Conservation (phyloP, 768 basidiomycete genomes). For the Leccinellum rugosiceps region DNA sequence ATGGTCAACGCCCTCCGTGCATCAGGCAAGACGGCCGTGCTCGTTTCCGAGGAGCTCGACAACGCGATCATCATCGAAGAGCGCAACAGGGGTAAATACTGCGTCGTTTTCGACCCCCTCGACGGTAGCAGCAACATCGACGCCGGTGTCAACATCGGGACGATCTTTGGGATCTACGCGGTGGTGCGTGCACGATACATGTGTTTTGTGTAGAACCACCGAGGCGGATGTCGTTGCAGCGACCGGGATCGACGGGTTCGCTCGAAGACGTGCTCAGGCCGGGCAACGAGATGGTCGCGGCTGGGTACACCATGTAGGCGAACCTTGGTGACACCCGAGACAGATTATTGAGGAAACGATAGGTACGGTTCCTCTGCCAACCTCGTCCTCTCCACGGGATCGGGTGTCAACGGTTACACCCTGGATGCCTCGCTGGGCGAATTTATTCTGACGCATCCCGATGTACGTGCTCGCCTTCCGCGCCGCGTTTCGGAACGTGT, state of each 20-base stretch:
- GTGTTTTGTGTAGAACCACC: background rate
- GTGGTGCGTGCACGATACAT: slow-evolving; percentile 54
- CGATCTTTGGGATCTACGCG: slow-evolving; percentile 96
- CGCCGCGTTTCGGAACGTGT: background rate
- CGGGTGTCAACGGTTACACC: slow-evolving; percentile 97
- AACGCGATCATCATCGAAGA: slow-evolving; percentile 89
- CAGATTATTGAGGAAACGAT: slow-evolving; percentile 9
- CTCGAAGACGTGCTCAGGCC: slow-evolving; percentile 89
- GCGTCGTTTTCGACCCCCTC: slow-evolving; percentile 97
- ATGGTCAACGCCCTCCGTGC: slow-evolving; percentile 97
- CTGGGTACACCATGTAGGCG: slow-evolving; percentile 91
- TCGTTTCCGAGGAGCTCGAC: slow-evolving; percentile 95
- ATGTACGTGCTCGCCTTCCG: slow-evolving; percentile 47
- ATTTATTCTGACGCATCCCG: slow-evolving; percentile 97
- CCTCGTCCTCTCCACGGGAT: slow-evolving; percentile 90
- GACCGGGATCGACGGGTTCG: slow-evolving; percentile 72
- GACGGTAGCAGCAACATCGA: slow-evolving; percentile 98
- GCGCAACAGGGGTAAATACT: slow-evolving; percentile 80
- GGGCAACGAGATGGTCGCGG: slow-evolving; percentile 95
- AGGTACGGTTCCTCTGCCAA: slow-evolving; percentile 96
- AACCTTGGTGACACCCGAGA: background rate
- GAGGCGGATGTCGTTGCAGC: slow-evolving; percentile 37
- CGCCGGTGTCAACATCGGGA: slow-evolving; percentile 96
- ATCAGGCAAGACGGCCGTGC: slow-evolving; percentile 94
- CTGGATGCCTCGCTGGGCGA: slow-evolving; percentile 94